Conservation (phyloP, 192 early-diverging fungal genomes). For the Umbelopsis sp. region DNA sequence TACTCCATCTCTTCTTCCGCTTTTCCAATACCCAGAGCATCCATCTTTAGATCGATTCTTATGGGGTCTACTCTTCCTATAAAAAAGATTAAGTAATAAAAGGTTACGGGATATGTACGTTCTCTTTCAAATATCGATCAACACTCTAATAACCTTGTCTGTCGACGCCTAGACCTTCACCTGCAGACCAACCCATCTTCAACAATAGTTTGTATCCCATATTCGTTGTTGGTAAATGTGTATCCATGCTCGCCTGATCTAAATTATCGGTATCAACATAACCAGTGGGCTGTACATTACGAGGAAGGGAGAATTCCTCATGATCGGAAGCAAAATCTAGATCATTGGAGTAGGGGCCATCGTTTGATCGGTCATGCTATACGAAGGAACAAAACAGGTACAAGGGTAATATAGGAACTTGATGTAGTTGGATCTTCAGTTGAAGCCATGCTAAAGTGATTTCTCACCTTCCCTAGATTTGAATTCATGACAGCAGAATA, state of each 20-base stretch:
- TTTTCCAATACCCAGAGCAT: conserved; percentile 68
- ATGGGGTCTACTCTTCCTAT: conserved; percentile 73
- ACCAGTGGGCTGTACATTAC: conserved; percentile 17
- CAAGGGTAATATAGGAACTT: neutral
- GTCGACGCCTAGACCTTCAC: conserved; percentile 57
- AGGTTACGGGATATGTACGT: neutral
- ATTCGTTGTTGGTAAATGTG: conserved; percentile 60
- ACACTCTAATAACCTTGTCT: conserved; percentile 51
- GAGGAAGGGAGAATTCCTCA: conserved; percentile 20
- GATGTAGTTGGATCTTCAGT: neutral
- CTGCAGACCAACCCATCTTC: conserved; percentile 74
- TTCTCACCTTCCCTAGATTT: conserved; percentile 4
- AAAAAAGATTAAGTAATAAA: neutral
- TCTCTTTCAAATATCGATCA: neutral
- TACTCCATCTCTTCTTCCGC: conserved; percentile 55
- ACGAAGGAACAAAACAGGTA: neutral
- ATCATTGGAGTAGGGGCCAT: neutral
- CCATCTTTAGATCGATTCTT: conserved; percentile 64
- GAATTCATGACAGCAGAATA: neutral
- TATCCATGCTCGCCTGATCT: conserved; percentile 55
- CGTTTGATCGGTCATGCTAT: neutral
- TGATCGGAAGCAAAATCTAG: neutral
- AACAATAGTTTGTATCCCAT: conserved; percentile 65
- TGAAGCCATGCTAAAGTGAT: neutral
- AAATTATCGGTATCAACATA: conserved; percentile 20